These are phyloP conservation scores for Diospyros lotus DNA, from an alignment of 148 eudicot species.

Conservation along the genomic window DNA sequence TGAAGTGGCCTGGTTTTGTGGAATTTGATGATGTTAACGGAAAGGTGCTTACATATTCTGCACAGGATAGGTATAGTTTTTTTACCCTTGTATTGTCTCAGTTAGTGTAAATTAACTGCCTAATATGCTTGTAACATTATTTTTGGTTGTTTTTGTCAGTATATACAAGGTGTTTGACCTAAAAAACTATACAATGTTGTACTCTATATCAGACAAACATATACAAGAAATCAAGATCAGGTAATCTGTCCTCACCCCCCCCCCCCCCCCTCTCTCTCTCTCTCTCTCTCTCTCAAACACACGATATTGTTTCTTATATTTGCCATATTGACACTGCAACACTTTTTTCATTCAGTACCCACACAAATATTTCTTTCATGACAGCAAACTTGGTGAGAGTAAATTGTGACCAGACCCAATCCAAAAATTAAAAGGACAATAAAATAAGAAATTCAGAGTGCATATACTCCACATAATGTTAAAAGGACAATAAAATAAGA, in stretches of 20 bases:
- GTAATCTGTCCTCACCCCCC: constrained; percentile 31
- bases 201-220: constrained; percentile 80
- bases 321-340: no score
- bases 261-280: not conserved
- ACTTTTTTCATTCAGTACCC: no score
- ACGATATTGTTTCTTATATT: not conserved
- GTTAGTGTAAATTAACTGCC: not conserved
- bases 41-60: constrained; percentile 72
- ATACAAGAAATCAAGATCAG: constrained; percentile 91
- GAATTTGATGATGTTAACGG: constrained; percentile 94
- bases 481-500: no score
- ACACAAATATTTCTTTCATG: no score
- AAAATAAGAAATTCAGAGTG: no score
- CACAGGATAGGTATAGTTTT: constrained; percentile 55
- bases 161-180: constrained; percentile 78
- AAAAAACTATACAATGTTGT: constrained; percentile 80
- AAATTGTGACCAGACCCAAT: no score
- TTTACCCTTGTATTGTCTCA: not conserved
- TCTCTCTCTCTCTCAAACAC: not conserved
- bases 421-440: no score
- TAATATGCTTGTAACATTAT: not conserved
- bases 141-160: constrained; percentile 27
- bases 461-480: no score
- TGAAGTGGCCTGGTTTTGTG: constrained; percentile 96
- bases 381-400: no score